Base-by-base conservation (phyloP, 2,329 filamentous ascomycete species). In the Monilinia vaccinii-corymbosi region DNA sequence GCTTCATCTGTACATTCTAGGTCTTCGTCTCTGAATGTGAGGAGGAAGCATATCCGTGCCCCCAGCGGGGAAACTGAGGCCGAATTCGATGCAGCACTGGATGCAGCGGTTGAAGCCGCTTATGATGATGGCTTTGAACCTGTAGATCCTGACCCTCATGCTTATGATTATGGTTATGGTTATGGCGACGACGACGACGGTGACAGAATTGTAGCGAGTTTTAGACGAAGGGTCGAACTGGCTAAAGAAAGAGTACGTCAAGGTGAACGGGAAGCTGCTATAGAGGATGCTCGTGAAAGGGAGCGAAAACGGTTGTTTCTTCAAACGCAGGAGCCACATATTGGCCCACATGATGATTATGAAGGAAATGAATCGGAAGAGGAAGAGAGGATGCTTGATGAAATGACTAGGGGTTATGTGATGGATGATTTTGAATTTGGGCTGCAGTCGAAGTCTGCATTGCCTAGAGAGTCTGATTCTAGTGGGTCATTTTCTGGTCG, bases 91-190 rank as follows among this genome's bases (percentile, higher is more conserved):
- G 91, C 91, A 10, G 94, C 94, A 4, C 79, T 97, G 47, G 93
- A 97, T 75, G 93, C 92, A 28, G 94, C 94, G 16, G 92, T 97
- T 10, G 94, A 97, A 73, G 93, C 93, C 55, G 94, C 93, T 6
- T 99, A 97, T 72, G 88, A 96, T 71, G 91, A 97, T 64, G 89
- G 89, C 0, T 89, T 91, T 64, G 91, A 96, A 70, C 88, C 88
- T 4, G 84, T 82, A 72, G 79, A 79, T 21, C 73, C 79, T 8
- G 65, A 66, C 34, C 45, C 48, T 38, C 58, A 51, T 45, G 62
- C 47, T 23, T 44, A 11, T 44, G 40, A n/a, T 32, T 68, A 66
- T 44, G 40, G 40, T 32, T 68, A 66, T 58, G 68, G 74, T 28
- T 69, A 75, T 40, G 72, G 77, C 50, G 73, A 74, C n/a, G 72